phyloP scores from a whole-genome alignment of 1,284 basidiomycete species.

The Puccinia hordei region DNA sequence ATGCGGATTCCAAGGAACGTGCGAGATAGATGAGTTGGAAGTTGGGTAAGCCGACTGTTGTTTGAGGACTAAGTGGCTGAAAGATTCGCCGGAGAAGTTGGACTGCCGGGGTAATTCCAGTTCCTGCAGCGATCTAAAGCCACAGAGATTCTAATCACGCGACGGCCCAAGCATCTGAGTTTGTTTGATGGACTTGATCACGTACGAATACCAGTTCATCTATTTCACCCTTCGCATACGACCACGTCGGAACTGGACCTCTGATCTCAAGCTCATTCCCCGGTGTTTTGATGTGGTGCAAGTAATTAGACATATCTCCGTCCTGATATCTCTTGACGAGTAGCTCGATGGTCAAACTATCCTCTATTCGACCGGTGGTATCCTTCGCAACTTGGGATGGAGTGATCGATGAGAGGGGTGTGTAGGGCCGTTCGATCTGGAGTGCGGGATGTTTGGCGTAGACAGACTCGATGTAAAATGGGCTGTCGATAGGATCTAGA shows the following conservation, averaged over 20 bases:
- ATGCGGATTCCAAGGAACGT: slow-evolving; percentile 11
- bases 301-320: slow-evolving; percentile 30
- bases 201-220: slow-evolving; percentile 47
- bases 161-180: not conserved
- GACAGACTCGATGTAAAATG: slow-evolving; percentile 30
- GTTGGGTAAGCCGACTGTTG: slow-evolving; percentile 16
- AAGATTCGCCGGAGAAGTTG: slow-evolving; percentile 36
- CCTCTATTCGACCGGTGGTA: not conserved
- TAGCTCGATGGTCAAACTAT: not conserved
- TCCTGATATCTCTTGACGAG: slow-evolving; percentile 41
- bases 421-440: slow-evolving; percentile 50
- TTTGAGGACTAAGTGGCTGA: not conserved
- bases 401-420: slow-evolving; percentile 24
- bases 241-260: slow-evolving; percentile 44
- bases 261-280: slow-evolving; percentile 33
- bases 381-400: not conserved
- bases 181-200: not conserved
- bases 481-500: not conserved
- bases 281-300: not conserved
- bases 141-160: not conserved
- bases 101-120: slow-evolving; percentile 45
- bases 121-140: slow-evolving; percentile 44
- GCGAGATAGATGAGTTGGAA: slow-evolving; percentile 42
- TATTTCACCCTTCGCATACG: slow-evolving; percentile 1
- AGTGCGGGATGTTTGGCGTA: slow-evolving; percentile 44